Conservation (phyloP, 2,329 filamentous ascomycete genomes). For the Cadophora sp. region DNA sequence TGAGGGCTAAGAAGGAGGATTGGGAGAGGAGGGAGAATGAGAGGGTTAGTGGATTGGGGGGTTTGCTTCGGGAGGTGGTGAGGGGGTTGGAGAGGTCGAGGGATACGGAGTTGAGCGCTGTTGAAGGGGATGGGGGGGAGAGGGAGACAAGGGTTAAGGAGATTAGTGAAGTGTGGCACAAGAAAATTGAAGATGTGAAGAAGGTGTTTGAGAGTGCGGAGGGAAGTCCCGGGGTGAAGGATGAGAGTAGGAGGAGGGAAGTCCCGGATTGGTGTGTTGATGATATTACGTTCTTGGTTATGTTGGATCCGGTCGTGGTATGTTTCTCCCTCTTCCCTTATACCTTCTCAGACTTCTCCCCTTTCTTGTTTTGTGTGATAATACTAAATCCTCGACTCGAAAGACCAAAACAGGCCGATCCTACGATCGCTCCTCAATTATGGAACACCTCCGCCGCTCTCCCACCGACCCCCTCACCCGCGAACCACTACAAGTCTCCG, state of each 20-base stretch:
- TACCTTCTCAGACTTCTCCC: neutral
- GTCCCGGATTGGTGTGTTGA: constrained; percentile 78
- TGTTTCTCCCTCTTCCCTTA: constrained; percentile 30
- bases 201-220: constrained; percentile 61
- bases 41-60: constrained; percentile 60
- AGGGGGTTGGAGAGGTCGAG: constrained; percentile 56
- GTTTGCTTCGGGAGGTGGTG: constrained; percentile 67
- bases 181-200: constrained; percentile 54
- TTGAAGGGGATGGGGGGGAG: constrained; percentile 51
- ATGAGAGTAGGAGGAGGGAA: constrained; percentile 50
- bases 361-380: neutral
- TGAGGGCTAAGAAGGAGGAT: constrained; percentile 82
- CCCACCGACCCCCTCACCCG: constrained; percentile 84
- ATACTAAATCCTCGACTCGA: constrained; percentile 28
- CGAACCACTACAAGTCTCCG: constrained; percentile 69
- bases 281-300: constrained; percentile 76
- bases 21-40: constrained; percentile 79
- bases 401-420: constrained; percentile 86
- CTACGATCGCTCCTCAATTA: constrained; percentile 85
- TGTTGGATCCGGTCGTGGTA: constrained; percentile 68
- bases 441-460: constrained; percentile 81
- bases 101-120: constrained; percentile 51
- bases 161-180: constrained; percentile 51
- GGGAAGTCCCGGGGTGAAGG: constrained; percentile 50
- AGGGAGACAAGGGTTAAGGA: constrained; percentile 49